Conservation (phyloP, 1,284 basidiomycete species). For the Tremellales sp. region DNA sequence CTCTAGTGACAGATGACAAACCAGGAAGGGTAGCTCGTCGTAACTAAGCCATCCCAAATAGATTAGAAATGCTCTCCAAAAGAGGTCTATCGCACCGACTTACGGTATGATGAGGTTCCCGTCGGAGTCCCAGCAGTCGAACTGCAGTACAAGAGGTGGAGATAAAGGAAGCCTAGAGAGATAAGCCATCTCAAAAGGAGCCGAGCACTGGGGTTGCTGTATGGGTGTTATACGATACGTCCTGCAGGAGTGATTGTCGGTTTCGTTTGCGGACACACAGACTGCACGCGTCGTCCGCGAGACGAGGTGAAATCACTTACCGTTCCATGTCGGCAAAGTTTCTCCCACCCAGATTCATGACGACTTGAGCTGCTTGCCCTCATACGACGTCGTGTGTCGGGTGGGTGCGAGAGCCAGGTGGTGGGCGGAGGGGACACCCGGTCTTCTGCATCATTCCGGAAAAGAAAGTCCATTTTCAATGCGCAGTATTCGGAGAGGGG, state of each 20-base stretch:
- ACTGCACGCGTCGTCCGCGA: neutral
- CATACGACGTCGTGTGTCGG: no score
- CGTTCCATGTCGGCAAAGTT: slow-evolving; percentile 25
- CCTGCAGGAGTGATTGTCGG: slow-evolving; percentile 16
- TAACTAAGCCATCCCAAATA: slow-evolving; percentile 50
- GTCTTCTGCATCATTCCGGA: no score
- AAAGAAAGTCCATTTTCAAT: no score
- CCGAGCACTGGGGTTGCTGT: slow-evolving; percentile 71
- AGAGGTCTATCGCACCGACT: slow-evolving; percentile 9
- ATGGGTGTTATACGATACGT: slow-evolving; percentile 51
- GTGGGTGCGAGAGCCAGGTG: no score
- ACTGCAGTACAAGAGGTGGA: slow-evolving; percentile 71
- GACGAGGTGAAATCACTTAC: slow-evolving; percentile 13
- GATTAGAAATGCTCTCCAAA: neutral
- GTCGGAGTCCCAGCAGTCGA: slow-evolving; percentile 61
- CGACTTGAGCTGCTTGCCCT: no score
- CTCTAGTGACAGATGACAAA: slow-evolving; percentile 67
- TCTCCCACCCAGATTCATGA: slow-evolving; percentile 28
- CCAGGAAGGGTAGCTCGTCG: slow-evolving; percentile 73
- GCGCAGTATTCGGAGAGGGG: no score
- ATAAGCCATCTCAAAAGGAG: slow-evolving; percentile 68
- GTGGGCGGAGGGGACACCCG: no score
- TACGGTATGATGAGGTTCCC: slow-evolving; percentile 50
- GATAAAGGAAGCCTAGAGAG: slow-evolving; percentile 75
- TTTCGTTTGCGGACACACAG: neutral